Evolutionary conservation across 176 grass and related monocot genomes (phyloP).

Genomic region (Musa acuminata): DNA sequence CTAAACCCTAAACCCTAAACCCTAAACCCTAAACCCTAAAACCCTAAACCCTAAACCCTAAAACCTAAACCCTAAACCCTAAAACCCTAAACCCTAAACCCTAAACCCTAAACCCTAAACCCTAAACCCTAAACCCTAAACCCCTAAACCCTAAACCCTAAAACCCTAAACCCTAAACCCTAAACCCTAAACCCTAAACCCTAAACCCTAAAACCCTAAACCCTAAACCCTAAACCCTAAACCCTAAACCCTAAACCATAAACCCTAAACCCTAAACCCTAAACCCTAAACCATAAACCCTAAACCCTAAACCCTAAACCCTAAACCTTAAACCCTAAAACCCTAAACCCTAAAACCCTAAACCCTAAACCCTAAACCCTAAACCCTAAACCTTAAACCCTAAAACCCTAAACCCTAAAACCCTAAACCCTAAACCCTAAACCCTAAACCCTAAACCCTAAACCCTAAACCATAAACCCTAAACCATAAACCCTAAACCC

Average conservation of each 20-base stretch:
- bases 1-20: constrained; percentile 4
- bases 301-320: constrained; percentile 10
- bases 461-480: not conserved
- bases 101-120: not conserved
- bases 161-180: not conserved
- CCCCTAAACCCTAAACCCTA: no score
- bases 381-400: constrained; percentile 10
- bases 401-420: not conserved
- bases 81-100: not conserved
- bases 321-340: not conserved
- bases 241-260: constrained; percentile 9
- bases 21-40: constrained; percentile 11
- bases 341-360: no score
- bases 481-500: constrained; percentile 8
- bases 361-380: constrained; percentile 8
- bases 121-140: not conserved
- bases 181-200: not conserved
- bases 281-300: constrained; percentile 11
- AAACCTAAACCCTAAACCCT: not conserved
- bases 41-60: not conserved
- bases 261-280: constrained; percentile 10
- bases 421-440: no score
- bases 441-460: no score
- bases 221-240: constrained; percentile 4
- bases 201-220: not conserved